A percentile compares a stretch with the other conserved stretches of the same genome.
Conservation (phyloP, 108 stramenopile species). For the Cyclotella baltica region DNA sequence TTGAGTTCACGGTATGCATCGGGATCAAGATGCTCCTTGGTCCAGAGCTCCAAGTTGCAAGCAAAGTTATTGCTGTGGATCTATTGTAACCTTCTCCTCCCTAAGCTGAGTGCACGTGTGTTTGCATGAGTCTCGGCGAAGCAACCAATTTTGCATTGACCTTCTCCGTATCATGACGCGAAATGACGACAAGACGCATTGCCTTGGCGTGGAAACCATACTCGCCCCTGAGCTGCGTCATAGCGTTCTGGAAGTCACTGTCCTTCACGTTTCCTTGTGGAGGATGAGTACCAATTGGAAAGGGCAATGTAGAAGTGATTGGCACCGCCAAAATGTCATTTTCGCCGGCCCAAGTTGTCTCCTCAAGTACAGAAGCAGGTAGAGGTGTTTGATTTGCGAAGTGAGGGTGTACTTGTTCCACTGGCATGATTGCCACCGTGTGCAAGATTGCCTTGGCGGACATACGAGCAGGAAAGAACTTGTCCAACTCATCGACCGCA, state of each 20-base stretch:
- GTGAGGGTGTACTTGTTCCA: not conserved
- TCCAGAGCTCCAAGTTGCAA: not conserved
- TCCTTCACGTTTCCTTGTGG: not conserved
- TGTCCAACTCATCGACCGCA: not conserved
- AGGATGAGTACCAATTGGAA: not conserved
- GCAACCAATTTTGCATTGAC: not conserved
- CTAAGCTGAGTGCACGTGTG: no score
- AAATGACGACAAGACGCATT: not conserved
- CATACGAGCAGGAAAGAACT: not conserved
- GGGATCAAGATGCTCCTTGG: not conserved
- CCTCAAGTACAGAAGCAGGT: not conserved
- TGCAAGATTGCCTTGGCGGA: not conserved
- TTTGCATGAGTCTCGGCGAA: no score
- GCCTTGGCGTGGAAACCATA: no score
- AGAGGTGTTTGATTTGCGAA: not conserved
- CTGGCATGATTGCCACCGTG: not conserved
- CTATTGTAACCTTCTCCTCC: no score
- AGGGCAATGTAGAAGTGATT: not conserved
- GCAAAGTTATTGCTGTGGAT: not conserved
- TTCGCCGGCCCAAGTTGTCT: not conserved
- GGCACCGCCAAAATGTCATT: not conserved
- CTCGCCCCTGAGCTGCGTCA: no score
- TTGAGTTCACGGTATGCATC: not conserved
- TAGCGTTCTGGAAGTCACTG: not conserved
- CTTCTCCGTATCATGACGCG: not conserved